Conservation (phyloP, 2,329 filamentous ascomycete genomes). For the Aureobasidium sp. region DNA sequence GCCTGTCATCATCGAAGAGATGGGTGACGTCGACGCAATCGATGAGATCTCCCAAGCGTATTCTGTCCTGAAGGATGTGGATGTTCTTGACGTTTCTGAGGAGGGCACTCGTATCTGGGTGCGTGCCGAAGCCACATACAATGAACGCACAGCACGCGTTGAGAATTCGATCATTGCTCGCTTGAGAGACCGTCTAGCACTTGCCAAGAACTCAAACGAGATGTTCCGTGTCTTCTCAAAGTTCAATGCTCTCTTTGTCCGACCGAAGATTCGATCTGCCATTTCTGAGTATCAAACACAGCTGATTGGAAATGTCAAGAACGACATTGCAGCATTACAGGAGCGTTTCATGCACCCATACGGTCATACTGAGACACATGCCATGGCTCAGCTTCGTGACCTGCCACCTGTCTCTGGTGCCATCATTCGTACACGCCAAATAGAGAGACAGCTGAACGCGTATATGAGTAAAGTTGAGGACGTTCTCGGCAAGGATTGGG, state of each 20-base stretch:
- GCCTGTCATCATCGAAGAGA: constrained; percentile 75
- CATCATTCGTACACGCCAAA: constrained; percentile 96
- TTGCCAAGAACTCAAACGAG: constrained; percentile 93
- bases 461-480: constrained; percentile 99
- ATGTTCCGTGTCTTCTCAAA: constrained; percentile 99
- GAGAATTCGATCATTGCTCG: constrained; percentile 98
- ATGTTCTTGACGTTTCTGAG: constrained; percentile 82
- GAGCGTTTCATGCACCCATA: constrained; percentile 99
- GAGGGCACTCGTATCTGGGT: constrained; percentile 90
- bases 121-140: constrained; percentile 90
- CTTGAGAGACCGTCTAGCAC: constrained; percentile 82
- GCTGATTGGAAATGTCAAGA: constrained; percentile 95
- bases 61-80: constrained; percentile 86
- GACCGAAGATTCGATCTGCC: constrained; percentile 96
- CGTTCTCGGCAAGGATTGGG: constrained; percentile 90
- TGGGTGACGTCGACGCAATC: constrained; percentile 93
- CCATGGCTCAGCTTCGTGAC: constrained; percentile 95
- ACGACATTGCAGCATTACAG: constrained; percentile 85
- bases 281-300: constrained; percentile 98
- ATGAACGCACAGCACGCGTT: constrained; percentile 90
- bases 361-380: constrained; percentile 92
- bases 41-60: constrained; percentile 94
- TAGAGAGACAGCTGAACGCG: constrained; percentile 86
- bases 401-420: constrained; percentile 91
- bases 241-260: constrained; percentile 96